phyloP scores from a whole-genome alignment of 2,329 filamentous ascomycete species.

The Plenodomus tracheiphilus region DNA sequence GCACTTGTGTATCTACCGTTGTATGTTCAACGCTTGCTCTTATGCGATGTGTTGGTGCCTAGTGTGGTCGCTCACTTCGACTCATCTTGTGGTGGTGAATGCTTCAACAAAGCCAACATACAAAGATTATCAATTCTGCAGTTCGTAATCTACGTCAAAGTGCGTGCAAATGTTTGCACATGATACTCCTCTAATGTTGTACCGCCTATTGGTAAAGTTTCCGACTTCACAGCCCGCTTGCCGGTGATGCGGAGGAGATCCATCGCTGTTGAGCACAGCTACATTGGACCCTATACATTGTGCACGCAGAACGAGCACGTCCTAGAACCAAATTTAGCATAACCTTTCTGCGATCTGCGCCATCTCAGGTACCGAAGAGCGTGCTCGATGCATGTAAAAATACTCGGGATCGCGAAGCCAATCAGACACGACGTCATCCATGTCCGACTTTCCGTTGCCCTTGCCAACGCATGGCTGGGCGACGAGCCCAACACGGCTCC shows the following conservation, averaged over 20 bases:
- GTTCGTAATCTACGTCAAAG: not conserved
- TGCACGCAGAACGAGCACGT: not conserved
- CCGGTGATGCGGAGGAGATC: no score
- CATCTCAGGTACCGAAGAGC: not conserved
- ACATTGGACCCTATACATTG: no score
- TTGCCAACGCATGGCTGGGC: conserved; percentile 5
- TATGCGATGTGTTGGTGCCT: conserved; percentile 2
- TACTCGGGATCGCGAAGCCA: not conserved
- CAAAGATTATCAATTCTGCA: not conserved
- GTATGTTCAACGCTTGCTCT: no score
- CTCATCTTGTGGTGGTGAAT: conserved; percentile 8
- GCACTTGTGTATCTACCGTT: no score
- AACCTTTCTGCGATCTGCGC: not conserved
- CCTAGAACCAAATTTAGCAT: not conserved
- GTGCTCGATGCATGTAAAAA: conserved; percentile 1
- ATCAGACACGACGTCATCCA: conserved; percentile 5
- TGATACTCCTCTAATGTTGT: not conserved
- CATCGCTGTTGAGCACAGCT: no score
- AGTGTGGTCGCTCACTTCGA: conserved; percentile 14
- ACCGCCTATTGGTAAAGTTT: no score
- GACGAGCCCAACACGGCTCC: not conserved
- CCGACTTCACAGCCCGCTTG: no score
- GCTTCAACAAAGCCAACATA: not conserved
- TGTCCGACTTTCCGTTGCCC: conserved; percentile 5
- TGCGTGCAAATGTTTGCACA: not conserved